A percentile compares a stretch with the other conserved stretches of the same genome.
phyloP scores from a whole-genome alignment of 2,329 filamentous ascomycete genomes.

The Setomelanomma holmii region DNA sequence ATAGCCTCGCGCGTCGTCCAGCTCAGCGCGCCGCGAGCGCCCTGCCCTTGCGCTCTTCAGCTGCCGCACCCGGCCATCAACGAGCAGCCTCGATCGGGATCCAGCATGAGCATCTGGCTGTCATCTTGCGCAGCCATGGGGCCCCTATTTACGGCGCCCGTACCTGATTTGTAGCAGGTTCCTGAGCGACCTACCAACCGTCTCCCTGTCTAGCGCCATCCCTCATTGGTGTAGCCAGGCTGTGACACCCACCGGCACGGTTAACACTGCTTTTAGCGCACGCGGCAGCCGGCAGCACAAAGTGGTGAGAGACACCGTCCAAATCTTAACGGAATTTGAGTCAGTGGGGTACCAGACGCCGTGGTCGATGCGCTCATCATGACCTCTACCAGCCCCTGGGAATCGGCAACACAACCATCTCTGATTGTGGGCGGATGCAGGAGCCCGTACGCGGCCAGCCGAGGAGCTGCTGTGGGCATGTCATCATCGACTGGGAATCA shows the following conservation, averaged over 20 bases:
- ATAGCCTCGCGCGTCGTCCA: not conserved
- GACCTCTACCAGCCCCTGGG: constrained; percentile 14
- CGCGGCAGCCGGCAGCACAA: constrained; percentile 36
- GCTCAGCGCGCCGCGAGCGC: not conserved
- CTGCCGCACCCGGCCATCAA: not conserved
- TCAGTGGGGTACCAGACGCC: constrained; percentile 21
- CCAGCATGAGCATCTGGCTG: constrained; percentile 22
- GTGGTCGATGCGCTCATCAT: constrained; percentile 24
- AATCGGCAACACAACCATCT: constrained; percentile 8
- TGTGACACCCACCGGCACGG: constrained; percentile 37
- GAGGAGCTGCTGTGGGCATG: constrained; percentile 11
- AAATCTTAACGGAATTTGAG: constrained; percentile 21
- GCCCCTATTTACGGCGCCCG: constrained; percentile 30
- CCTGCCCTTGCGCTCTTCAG: not conserved
- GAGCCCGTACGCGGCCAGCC: not conserved
- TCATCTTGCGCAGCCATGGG: constrained; percentile 3
- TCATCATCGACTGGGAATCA: constrained; percentile 20
- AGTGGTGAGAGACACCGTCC: constrained; percentile 28
- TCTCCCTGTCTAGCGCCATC: constrained; percentile 25
- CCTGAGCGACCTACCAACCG: constrained; percentile 43
- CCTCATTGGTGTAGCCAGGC: constrained; percentile 23
- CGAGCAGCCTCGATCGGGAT: not conserved
- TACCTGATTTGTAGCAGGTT: constrained; percentile 36
- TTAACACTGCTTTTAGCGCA: constrained; percentile 39
- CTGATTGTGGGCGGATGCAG: not conserved